Percentiles rank a stretch among this genome's conserved stretches.
Conservation (phyloP, 352 stramenopile species). For the Phytopythium vexans region DNA sequence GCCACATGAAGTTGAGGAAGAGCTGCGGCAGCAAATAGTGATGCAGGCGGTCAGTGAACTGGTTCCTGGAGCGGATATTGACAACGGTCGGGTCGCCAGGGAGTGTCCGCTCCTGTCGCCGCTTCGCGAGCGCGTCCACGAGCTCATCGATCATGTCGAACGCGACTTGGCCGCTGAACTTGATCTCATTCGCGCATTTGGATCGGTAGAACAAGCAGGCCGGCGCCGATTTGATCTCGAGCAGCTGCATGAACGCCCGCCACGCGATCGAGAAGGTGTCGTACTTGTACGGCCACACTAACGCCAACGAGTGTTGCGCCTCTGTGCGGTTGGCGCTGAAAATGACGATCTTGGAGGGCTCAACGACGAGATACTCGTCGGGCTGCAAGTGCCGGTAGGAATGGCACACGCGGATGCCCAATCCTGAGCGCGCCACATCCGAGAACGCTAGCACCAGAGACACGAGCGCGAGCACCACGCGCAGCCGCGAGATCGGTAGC, state of each 20-base stretch:
- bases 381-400: background rate
- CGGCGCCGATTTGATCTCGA: background rate
- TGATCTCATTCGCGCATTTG: too few relatives aligned
- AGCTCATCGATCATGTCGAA: too few relatives aligned
- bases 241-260: background rate
- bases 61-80: too few relatives aligned
- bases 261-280: background rate
- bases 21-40: slow-evolving; percentile 32
- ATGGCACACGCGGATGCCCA: slow-evolving; percentile 12
- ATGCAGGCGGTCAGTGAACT: slow-evolving; percentile 25
- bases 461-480: slow-evolving; percentile 11
- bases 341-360: background rate
- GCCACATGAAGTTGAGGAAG: slow-evolving; percentile 29
- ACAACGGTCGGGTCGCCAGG: too few relatives aligned
- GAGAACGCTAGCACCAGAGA: slow-evolving; percentile 28
- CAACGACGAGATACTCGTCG: background rate
- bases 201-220: too few relatives aligned
- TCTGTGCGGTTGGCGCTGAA: background rate
- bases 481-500: too few relatives aligned
- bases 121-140: too few relatives aligned
- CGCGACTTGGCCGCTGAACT: too few relatives aligned
- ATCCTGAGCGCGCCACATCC: slow-evolving; percentile 23
- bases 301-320: background rate
- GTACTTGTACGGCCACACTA: background rate
- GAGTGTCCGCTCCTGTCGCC: too few relatives aligned